Evolutionary conservation across 2,329 filamentous ascomycete genomes (phyloP).

Genomic region (Fusarium stilboides): DNA sequence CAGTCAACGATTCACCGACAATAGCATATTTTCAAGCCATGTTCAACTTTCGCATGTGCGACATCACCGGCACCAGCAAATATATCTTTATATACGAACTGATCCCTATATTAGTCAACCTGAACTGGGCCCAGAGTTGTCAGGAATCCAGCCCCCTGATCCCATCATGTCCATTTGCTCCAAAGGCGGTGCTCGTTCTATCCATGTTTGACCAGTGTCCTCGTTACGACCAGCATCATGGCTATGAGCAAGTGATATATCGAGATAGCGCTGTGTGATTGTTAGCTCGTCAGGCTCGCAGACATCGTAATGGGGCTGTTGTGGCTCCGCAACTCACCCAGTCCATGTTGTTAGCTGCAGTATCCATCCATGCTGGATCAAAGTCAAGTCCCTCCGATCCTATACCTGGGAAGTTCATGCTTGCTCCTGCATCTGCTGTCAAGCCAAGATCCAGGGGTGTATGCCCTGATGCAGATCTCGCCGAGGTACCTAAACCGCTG

Average conservation of each 20-base stretch:
- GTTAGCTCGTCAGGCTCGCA: conserved; percentile 21
- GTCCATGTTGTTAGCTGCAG: conserved; percentile 54
- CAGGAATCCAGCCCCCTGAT: conserved; percentile 42
- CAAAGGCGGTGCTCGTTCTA: conserved; percentile 48
- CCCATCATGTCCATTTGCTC: conserved; percentile 50
- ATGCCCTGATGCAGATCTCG: conserved; percentile 40
- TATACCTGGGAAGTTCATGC: conserved; percentile 44
- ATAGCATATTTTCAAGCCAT: conserved; percentile 15
- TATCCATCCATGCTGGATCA: conserved; percentile 57
- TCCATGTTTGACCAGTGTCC: conserved; percentile 51
- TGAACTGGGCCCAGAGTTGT: conserved; percentile 20
- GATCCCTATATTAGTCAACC: conserved; percentile 1
- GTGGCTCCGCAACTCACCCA: conserved; percentile 53
- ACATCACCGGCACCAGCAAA: conserved; percentile 9
- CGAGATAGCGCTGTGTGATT: conserved; percentile 51
- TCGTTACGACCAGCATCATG: conserved; percentile 49
- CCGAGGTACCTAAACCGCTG: conserved; percentile 30
- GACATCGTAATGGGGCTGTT: not conserved
- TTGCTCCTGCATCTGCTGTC: conserved; percentile 35
- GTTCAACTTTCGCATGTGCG: conserved; percentile 17
- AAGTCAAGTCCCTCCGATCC: conserved; percentile 48
- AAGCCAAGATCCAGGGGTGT: conserved; percentile 43
- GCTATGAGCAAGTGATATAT: conserved; percentile 54
- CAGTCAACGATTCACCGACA: conserved; percentile 14
- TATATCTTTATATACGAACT: conserved; percentile 12